Base-by-base conservation (phyloP, 805 yeast species). In the Pichia scutulata region DNA sequence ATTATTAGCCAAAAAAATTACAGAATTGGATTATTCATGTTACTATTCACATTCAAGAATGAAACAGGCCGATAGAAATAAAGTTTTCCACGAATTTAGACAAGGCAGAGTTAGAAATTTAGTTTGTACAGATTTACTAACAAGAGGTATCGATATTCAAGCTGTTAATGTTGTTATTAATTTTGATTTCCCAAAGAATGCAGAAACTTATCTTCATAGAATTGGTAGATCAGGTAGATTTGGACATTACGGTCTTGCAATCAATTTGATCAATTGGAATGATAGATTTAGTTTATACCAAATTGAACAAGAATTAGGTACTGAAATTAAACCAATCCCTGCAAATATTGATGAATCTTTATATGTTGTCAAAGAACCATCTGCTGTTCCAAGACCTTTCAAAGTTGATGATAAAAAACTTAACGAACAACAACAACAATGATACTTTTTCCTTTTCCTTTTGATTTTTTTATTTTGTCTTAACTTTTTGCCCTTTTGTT, bases 201-300 rank as follows among this genome's bases (percentile, higher is more conserved):
- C 98, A 8, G 99, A 93, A 70, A 93, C 98, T 40, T 93, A 93
- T 67, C 78, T 93, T 60, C 99, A 93, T 73, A 86, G 98, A 78
- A 93, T 92, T 60, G 98, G 98, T 77, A 89, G 99, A 76, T 89
- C 97, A 8, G 98, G 99, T 59, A 87, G 99, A 76, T 93, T 88
- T 64, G 99, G 99, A 58, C 99, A 93, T 68, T 81, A 90, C 65
- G 99, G 99, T 76, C 78, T 93, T 66, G 99, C 99, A 30, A 89
- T 93, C 64, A 93, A 93, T 72, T 79, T 93, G 62, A 89, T 93
- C 73, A 88, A 90, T 68, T 92, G 97, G 97, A 83, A 89, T 63
- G 99, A 93, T 68, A 81, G 98, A 66, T 89, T 86, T 71, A 88
- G 86, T 64, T 76, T 93, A 63, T 92, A 89, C 71, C 88, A 87